These are phyloP conservation scores for Ogataea wickerhamii DNA, from an alignment of 805 yeast species.

Conservation along the genomic window DNA sequence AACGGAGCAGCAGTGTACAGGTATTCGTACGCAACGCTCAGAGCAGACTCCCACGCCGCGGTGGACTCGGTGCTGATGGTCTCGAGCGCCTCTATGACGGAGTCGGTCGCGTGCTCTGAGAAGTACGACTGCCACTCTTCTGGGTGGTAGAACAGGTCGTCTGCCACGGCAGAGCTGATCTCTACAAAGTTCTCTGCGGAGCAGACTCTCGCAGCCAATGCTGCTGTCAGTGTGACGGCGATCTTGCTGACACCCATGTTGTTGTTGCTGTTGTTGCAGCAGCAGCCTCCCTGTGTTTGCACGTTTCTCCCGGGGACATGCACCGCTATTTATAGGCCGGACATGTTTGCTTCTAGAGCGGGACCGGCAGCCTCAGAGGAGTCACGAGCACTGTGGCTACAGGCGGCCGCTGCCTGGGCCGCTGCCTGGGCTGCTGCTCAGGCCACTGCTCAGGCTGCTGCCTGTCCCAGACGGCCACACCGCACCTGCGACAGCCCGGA, in stretches of 20 bases:
- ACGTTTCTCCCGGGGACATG: too few relatives aligned
- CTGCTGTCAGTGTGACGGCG: background rate
- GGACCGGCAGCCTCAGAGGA: too few relatives aligned
- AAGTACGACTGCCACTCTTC: conserved; percentile 12
- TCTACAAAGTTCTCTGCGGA: background rate
- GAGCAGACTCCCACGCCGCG: conserved; percentile 4
- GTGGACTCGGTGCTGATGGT: conserved; percentile 3
- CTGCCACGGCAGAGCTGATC: conserved; percentile 9
- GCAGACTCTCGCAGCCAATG: background rate
- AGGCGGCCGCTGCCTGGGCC: too few relatives aligned
- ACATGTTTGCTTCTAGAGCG: too few relatives aligned
- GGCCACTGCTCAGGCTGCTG: too few relatives aligned
- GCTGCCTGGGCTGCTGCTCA: too few relatives aligned
- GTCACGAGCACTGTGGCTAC: too few relatives aligned
- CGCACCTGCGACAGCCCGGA: too few relatives aligned
- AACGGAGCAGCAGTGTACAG: conserved; percentile 16
- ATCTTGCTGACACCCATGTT: background rate
- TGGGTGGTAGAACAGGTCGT: conserved; percentile 12
- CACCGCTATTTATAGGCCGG: too few relatives aligned
- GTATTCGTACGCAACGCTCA: conserved; percentile 8
- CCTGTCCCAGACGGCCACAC: too few relatives aligned
- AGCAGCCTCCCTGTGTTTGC: too few relatives aligned
- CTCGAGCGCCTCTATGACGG: conserved; percentile 6
- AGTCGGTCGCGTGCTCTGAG: conserved; percentile 5
- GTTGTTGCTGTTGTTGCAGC: too few relatives aligned